Evolutionary conservation across 2,329 filamentous ascomycete species (phyloP).

Genomic region (Mycosphaerella sp.): DNA sequence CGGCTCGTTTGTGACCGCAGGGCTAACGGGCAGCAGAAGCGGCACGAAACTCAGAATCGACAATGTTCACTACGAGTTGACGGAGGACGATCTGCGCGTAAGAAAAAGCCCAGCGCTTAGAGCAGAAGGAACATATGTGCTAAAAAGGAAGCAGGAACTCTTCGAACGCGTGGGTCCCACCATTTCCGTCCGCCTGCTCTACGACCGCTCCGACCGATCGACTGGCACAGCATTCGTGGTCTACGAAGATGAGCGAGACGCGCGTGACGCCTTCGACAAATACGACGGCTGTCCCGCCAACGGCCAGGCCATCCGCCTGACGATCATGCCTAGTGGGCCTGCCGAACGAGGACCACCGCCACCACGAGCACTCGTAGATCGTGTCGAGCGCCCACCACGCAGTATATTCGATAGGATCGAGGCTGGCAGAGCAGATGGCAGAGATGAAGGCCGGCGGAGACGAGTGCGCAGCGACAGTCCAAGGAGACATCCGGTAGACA

Average conservation of each 20-base stretch:
- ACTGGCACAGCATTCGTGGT: constrained; percentile 79
- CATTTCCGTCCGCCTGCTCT: constrained; percentile 62
- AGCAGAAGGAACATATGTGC: not conserved
- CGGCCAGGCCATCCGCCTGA: constrained; percentile 68
- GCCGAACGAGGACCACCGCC: constrained; percentile 34
- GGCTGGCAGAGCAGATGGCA: constrained; percentile 33
- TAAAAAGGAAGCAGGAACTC: constrained; percentile 55
- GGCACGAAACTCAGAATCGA: constrained; percentile 67
- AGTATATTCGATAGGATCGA: constrained; percentile 61
- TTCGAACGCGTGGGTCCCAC: constrained; percentile 74
- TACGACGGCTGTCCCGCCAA: constrained; percentile 90
- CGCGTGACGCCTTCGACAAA: constrained; percentile 66
- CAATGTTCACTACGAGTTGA: constrained; percentile 88
- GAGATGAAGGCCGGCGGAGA: constrained; percentile 24
- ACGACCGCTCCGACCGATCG: constrained; percentile 83
- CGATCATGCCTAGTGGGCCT: constrained; percentile 54
- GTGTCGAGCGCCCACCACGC: constrained; percentile 46
- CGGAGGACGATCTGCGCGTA: constrained; percentile 75
- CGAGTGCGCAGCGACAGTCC: constrained; percentile 39
- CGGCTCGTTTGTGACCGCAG: not conserved
- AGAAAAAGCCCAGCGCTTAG: constrained; percentile 15
- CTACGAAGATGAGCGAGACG: constrained; percentile 66
- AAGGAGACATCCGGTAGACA: constrained; percentile 62
- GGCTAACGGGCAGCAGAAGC: constrained; percentile 14
- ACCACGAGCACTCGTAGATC: constrained; percentile 39